phyloP scores from a whole-genome alignment of 768 basidiomycete genomes.

The Ramaria rubella region DNA sequence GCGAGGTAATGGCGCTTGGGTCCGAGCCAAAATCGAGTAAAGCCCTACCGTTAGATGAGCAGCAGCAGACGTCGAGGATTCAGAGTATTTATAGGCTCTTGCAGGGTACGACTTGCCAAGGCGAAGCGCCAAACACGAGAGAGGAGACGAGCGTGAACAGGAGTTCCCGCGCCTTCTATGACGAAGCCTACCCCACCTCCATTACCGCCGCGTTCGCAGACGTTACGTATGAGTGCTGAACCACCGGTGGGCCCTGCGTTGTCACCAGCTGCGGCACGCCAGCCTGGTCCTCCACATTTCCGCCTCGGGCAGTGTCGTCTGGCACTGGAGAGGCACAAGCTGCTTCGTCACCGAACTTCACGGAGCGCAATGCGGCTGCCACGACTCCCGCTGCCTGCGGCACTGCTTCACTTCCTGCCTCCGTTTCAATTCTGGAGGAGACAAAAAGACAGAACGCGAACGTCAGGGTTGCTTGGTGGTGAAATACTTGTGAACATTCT shows the following conservation, averaged over 20 bases:
- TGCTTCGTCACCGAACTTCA: background rate
- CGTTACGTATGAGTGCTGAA: slow-evolving; percentile 17
- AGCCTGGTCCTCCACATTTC: background rate
- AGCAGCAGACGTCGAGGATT: slow-evolving; percentile 35
- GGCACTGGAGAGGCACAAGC: background rate
- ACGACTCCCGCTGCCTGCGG: background rate
- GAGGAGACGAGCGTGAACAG: background rate
- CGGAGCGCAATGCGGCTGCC: background rate
- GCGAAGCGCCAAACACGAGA: background rate
- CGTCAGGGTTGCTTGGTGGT: too few species aligned
- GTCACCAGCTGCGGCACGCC: slow-evolving; percentile 30
- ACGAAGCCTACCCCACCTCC: slow-evolving; percentile 13
- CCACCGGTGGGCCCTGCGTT: slow-evolving; percentile 25
- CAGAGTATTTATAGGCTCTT: slow-evolving; percentile 66
- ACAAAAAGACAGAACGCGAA: too few species aligned
- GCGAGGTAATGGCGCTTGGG: slow-evolving; percentile 81
- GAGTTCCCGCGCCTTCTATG: background rate
- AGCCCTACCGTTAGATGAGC: slow-evolving; percentile 3
- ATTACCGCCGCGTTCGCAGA: background rate
- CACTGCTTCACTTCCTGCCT: too few species aligned
- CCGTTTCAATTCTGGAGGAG: too few species aligned
- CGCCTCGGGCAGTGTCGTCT: background rate
- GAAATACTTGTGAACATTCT: too few species aligned
- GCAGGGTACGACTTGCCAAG: slow-evolving; percentile 3
- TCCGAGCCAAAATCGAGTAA: slow-evolving; percentile 49